These are phyloP conservation scores for Eucalyptus tenuipes DNA, from an alignment of 345 rosid species.

Conservation along the genomic window DNA sequence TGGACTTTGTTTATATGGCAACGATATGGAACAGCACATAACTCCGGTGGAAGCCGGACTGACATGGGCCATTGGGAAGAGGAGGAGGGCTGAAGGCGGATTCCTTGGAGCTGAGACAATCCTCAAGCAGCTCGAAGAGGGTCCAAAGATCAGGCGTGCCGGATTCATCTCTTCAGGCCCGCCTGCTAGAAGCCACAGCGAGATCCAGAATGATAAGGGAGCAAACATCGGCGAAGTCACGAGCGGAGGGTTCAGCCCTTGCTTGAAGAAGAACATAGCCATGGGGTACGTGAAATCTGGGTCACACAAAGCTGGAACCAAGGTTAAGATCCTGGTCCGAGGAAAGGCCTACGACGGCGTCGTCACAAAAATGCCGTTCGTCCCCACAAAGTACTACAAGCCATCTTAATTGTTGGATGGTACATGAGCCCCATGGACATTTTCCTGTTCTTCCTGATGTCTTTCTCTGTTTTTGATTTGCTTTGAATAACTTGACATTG, in stretches of 20 bases:
- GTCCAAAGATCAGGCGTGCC: conserved; percentile 80
- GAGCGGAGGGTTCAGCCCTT: conserved; percentile 95
- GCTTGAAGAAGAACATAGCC: conserved; percentile 92
- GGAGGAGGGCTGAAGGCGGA: conserved; percentile 92
- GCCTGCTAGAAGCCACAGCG: conserved; percentile 90
- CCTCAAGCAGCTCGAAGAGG: conserved; percentile 80
- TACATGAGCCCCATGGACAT: background rate
- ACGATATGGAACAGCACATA: conserved; percentile 91
- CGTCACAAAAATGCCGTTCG: conserved; percentile 23
- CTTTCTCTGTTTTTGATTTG: background rate
- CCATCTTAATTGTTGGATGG: conserved; percentile 20
- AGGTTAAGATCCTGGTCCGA: conserved; percentile 66
- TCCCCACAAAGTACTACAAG: conserved; percentile 35
- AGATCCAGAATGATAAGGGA: conserved; percentile 75
- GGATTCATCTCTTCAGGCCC: conserved; percentile 84
- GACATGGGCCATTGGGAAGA: conserved; percentile 96
- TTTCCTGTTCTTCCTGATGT: background rate
- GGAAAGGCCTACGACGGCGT: conserved; percentile 80
- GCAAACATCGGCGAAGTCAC: conserved; percentile 80
- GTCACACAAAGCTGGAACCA: conserved; percentile 71
- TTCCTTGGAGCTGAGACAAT: conserved; percentile 86
- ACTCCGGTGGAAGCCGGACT: conserved; percentile 93
- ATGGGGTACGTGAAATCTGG: conserved; percentile 99
- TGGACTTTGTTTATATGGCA: conserved; percentile 81
- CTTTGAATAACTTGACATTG: background rate